Conservation (phyloP, 1,284 basidiomycete species). For the Boletus smithii region DNA sequence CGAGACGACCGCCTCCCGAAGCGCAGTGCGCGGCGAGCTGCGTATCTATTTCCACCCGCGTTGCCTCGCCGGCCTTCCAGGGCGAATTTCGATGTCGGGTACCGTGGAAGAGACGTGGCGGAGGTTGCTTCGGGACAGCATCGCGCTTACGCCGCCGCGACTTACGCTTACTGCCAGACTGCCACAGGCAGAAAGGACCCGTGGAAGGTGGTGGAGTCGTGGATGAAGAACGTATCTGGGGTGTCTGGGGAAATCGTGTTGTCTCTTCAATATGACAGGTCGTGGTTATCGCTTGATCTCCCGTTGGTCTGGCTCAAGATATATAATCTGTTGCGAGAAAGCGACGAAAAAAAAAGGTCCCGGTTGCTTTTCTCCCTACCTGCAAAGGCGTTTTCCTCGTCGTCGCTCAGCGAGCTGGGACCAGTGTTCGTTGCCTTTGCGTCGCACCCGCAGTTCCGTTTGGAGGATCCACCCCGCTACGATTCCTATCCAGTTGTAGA, state of each 20-base stretch:
- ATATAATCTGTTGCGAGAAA: conserved; percentile 31
- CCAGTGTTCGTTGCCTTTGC: conserved; percentile 35
- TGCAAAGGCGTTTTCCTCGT: conserved; percentile 30
- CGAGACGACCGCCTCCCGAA: conserved; percentile 10
- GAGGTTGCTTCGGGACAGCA: conserved; percentile 2
- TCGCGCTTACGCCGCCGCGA: conserved; percentile 13
- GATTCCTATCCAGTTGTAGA: conserved; percentile 11
- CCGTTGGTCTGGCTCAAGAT: conserved; percentile 30
- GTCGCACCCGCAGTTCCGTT: conserved; percentile 8
- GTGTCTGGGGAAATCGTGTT: background rate
- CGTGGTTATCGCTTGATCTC: conserved; percentile 22
- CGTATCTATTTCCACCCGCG: conserved; percentile 10
- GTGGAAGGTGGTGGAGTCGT: conserved; percentile 6
- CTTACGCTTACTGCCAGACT: conserved; percentile 5
- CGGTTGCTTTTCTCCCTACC: conserved; percentile 34
- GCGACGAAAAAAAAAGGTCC: conserved; percentile 14
- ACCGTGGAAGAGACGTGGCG: conserved; percentile 14
- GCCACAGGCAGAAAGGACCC: background rate
- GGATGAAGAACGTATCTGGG: background rate
- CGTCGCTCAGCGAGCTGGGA: conserved; percentile 14
- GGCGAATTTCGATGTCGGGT: conserved; percentile 10
- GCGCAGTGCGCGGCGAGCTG: conserved; percentile 17
- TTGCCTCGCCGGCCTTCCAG: too few relatives aligned
- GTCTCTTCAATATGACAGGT: conserved; percentile 19
- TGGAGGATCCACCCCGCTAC: conserved; percentile 13